Evolutionary conservation across 2,329 filamentous ascomycete species (phyloP), one percentile per base, ranked within the genome.

Genomic region (Dothiorella sarmentorum): DNA sequence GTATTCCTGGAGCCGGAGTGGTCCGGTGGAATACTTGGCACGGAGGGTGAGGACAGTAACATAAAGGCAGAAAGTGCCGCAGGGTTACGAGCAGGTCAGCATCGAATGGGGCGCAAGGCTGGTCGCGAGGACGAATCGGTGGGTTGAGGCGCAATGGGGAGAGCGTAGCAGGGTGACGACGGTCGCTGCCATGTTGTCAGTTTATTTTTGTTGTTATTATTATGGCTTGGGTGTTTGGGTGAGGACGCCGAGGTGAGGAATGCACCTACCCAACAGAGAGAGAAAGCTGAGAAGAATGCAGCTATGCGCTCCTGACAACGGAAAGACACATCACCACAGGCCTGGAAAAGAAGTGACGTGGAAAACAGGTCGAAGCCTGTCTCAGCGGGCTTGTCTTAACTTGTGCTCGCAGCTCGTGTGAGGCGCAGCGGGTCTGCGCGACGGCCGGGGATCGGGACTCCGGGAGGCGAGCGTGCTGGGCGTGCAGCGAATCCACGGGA

Each of bases 211-310:
- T 33, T 52, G 56, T 53, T 59, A 37, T 59, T 53, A 29, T 35
- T 37, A 40, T 37, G 27, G 55, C 35, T 47, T 42, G 17, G 27
- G 40, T 33, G 11, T 33, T 17, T 27, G 42, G 24, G 33, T 18
- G 37, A 29, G 24, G 44, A 24, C 15, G 33, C 35, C 29, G 29
- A 35, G 47, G 57, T 44, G 38, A 59, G 57, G 57, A 59, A 59
- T 59, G 57, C 57, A 29, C 38, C 47, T 59, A 55, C 57, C 57
- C 56, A 58, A 44, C 56, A 35, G 43, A 29, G 56, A 42, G 47
- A 52, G 44, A 37, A 11, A 37, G n/a, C 18, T 15, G 10, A 6
- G 38, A 59, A 59, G 57, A 59, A 59, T 59, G 57, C 44, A 58
- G 37, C 45, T 40, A 49, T 40, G 56, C 56, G 45, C 44, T 43